Evolutionary conservation across 768 basidiomycete species (phyloP), one percentile per base, ranked within the genome.

Genomic region (Auriscalpium microsporum): DNA sequence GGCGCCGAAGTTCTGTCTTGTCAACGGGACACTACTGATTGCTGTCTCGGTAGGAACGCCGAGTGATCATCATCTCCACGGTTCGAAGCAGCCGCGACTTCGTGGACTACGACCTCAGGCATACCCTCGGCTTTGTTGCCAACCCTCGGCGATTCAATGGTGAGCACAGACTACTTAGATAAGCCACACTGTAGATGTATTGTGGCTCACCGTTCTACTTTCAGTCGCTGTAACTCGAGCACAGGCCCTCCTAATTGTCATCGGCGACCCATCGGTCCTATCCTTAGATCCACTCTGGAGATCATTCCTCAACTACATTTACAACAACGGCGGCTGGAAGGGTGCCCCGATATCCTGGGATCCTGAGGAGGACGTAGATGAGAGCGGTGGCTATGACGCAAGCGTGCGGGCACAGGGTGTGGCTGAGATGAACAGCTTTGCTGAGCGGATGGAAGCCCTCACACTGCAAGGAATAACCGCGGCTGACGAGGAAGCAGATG

Each of bases 201-300:
- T 28, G 28, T 28, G 28, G 7, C 42, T 19, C 42, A 44, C 42
- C 42, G 1, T 4, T 44, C 8, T 42, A 38, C 21, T 17, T 38
- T 19, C 60, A 81, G 80, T 84, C 16, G 80, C 81, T 5, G 68
- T 84, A 11, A 84, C 83, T 0, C 74, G 82, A 44, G 81, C 82
- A 1, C 71, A 81, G 59, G 78, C 81, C 1, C 68, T 84, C 5
- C 70, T 84, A 10, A 74, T 84, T 63, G 69, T 84, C 52, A 65
- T 85, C 40, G 82, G 83, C 3, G 77, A 84, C 58, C 79, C 81
- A 0, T 65, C 71, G 14, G 78, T 82, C 4, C 70, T 85, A 0
- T 76, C 76, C 16, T 72, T 83, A 1, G 82, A 84, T 59, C 81
- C 81, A 1, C 70, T 83, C 8, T 83, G 83, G 83, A 67, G 81